Conservation (phyloP, 805 yeast species). For the Candida dajiaensis region DNA sequence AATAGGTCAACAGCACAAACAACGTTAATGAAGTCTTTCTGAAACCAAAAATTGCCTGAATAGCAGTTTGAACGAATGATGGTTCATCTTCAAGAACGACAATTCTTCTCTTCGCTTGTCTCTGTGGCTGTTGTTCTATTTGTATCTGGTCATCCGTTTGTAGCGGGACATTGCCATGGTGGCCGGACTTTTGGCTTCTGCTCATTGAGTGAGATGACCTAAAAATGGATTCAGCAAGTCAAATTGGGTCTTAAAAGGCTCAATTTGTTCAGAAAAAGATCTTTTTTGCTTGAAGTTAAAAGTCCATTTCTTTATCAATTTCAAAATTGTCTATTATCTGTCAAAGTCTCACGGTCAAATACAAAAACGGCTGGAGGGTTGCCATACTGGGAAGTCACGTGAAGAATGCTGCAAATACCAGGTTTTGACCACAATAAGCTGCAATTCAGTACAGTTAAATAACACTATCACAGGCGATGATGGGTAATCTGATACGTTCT, state of each 20-base stretch:
- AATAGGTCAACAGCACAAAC: constrained; percentile 43
- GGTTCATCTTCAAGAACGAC: constrained; percentile 1
- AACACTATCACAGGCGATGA: too few species aligned
- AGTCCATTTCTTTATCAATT: not conserved
- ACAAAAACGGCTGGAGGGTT: not conserved
- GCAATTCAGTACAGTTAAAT: too few species aligned
- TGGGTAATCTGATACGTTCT: too few species aligned
- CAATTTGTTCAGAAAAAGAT: too few species aligned
- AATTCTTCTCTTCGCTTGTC: not conserved
- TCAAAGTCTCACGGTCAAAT: not conserved
- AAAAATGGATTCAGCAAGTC: not conserved
- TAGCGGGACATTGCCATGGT: not conserved
- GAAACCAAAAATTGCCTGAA: constrained; percentile 58
- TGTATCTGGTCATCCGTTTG: not conserved
- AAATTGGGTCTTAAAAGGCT: not conserved
- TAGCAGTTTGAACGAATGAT: constrained; percentile 15
- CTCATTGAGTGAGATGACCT: not conserved
- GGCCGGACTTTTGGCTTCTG: not conserved
- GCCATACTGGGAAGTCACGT: not conserved
- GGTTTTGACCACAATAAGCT: too few species aligned
- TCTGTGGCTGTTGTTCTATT: not conserved
- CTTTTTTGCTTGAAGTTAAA: not conserved
- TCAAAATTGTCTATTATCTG: not conserved
- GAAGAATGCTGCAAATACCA: not conserved
- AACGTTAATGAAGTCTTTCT: constrained; percentile 65